Base-by-base conservation (phyloP, 2,329 filamentous ascomycete genomes). In the Aspergillus fumigatiaffinis region DNA sequence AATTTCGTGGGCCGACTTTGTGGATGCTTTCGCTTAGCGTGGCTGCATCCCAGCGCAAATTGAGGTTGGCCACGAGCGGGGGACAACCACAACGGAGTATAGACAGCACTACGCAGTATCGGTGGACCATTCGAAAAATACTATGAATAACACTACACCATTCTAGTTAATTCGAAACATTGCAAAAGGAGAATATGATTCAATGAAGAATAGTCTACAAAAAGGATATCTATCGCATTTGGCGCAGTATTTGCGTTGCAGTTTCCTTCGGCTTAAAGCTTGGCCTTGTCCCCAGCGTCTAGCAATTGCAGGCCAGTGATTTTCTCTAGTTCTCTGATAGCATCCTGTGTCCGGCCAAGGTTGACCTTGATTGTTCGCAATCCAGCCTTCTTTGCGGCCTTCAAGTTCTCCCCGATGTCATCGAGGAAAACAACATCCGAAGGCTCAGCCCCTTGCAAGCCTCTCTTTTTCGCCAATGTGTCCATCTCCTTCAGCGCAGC, bases 401-500 rank as follows among this genome's bases (percentile, higher is more conserved):
- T 94, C 57, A 97, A 74, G 71, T 99, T 99, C 74, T 92, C 87
- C 1, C 94, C 94, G 71, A 99, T 96, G 67, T 97, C 92, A 71
- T 97, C 94, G 51, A 97, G 76, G 71, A 99, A 99, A 4, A 96
- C 76, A 48, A 97, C 79, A 55, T 97, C 91, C 0, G 77, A 77
- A 0, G 88, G 77, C 55, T 77, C 73, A 8, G 95, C 78, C 78
- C 5, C 74, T 17, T 72, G 73, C 78, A 82, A 83, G 3, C 80
- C 80, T 38, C 84, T 85, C 25, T 78, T 73, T 68, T 76, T 80
- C 1, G 87, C 85, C 63, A 84, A 85, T 59, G 83, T 80, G 66
- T 90, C 80, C 62, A 94, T 79, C 64, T 84, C 81, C 55, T 81
- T 73, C 50, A 96, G 72, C 0, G 93, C 87, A 61, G 90, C 79